These are phyloP conservation scores for Tricholoma sp. DNA, from an alignment of 768 basidiomycete species.

Conservation along the genomic window DNA sequence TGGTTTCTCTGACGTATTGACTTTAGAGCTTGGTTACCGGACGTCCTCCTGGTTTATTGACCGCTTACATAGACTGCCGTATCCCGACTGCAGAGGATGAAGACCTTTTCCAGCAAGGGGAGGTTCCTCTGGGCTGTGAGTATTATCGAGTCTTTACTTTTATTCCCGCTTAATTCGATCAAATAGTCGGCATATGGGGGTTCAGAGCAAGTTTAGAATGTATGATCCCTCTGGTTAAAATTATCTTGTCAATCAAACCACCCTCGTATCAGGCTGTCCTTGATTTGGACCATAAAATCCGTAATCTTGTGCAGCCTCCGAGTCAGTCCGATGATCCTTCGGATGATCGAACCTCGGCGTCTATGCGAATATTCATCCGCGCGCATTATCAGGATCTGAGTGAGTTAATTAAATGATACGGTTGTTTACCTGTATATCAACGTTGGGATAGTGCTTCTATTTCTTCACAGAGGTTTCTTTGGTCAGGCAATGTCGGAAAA, in stretches of 20 bases:
- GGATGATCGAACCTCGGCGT: constrained; percentile 29
- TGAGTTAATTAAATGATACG: constrained; percentile 18
- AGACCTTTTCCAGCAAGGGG: constrained; percentile 34
- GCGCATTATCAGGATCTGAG: constrained; percentile 44
- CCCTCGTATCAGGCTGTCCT: constrained; percentile 43
- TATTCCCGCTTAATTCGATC: constrained; percentile 2
- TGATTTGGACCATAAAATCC: constrained; percentile 46
- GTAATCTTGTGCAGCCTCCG: constrained; percentile 28
- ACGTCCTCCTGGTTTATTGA: constrained; percentile 40
- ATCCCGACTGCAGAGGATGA: constrained; percentile 45
- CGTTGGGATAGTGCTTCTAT: constrained; percentile 39
- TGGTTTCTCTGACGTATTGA: not conserved
- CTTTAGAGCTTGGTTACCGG: constrained; percentile 42
- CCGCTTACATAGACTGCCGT: constrained; percentile 39
- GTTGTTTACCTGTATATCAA: constrained; percentile 8
- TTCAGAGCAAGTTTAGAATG: too few relatives aligned
- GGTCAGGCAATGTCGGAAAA: constrained; percentile 49
- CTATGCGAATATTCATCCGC: constrained; percentile 37
- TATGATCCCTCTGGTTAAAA: constrained; percentile 37
- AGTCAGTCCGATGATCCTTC: constrained; percentile 13
- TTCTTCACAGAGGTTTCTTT: constrained; percentile 53
- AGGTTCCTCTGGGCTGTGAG: constrained; percentile 42
- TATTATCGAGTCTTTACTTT: constrained; percentile 3
- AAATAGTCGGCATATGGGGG: constrained; percentile 46
- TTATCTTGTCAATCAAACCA: constrained; percentile 35